phyloP scores from a whole-genome alignment of 1,284 basidiomycete genomes.

The Phellopilus nigrolimitatus region DNA sequence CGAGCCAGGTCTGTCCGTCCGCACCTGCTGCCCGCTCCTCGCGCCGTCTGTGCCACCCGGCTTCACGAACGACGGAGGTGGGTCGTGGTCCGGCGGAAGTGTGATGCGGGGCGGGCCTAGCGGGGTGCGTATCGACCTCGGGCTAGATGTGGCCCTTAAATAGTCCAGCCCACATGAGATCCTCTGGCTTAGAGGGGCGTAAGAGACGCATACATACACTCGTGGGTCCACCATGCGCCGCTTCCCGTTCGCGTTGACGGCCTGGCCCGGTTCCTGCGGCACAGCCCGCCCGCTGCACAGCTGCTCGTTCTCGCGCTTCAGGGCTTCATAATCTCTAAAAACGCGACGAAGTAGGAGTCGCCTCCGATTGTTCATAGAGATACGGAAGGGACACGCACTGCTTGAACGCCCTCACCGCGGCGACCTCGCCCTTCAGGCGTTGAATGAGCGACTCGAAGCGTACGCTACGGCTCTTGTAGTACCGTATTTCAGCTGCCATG shows the following conservation, averaged over 20 bases:
- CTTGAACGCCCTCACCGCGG: conserved; percentile 45
- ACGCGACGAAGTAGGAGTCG: background rate
- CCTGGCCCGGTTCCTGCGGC: conserved; percentile 32
- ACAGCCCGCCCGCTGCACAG: conserved; percentile 33
- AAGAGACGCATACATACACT: conserved; percentile 12
- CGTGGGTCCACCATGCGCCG: conserved; percentile 43
- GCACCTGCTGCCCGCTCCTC: background rate
- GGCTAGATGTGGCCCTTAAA: conserved; percentile 15
- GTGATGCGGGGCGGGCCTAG: conserved; percentile 18
- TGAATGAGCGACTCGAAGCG: conserved; percentile 50
- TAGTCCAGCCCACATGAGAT: background rate
- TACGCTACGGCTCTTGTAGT: conserved; percentile 49
- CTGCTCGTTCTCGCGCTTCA: conserved; percentile 46
- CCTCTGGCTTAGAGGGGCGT: background rate
- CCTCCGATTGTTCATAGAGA: background rate
- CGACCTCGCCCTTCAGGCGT: conserved; percentile 34
- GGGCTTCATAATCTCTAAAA: conserved; percentile 44
- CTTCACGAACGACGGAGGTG: conserved; percentile 13
- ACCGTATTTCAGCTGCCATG: conserved; percentile 59
- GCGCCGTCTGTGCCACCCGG: background rate
- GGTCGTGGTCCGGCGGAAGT: conserved; percentile 17
- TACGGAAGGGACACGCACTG: conserved; percentile 36
- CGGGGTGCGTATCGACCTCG: conserved; percentile 16
- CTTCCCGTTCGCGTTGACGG: conserved; percentile 55
- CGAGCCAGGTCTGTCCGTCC: background rate